phyloP scores from a whole-genome alignment of 306 rosid genomes.

The Delonix regia region DNA sequence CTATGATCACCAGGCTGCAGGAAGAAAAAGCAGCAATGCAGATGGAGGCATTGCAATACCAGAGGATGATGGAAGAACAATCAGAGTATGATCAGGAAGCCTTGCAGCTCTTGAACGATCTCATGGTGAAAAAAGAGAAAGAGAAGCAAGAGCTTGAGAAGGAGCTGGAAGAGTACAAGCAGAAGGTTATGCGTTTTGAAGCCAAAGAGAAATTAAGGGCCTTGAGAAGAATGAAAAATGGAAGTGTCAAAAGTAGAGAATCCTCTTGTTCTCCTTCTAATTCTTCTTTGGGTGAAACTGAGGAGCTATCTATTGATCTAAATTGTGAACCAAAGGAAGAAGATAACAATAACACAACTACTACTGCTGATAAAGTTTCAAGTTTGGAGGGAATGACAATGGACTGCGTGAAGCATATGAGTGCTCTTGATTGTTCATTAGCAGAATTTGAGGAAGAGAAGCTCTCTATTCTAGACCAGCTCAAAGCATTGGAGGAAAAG shows the following conservation, averaged over 20 bases:
- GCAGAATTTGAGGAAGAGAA: conserved; percentile 77
- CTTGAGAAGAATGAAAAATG: conserved; percentile 60
- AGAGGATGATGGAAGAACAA: conserved; percentile 94
- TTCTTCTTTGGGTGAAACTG: conserved; percentile 48
- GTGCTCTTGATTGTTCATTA: conserved; percentile 63
- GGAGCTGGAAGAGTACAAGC: conserved; percentile 62
- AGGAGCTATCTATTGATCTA: conserved; percentile 65
- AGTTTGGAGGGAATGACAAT: conserved; percentile 69
- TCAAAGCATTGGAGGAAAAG: conserved; percentile 73
- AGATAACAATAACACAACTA: conserved; percentile 40
- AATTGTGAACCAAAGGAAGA: conserved; percentile 50
- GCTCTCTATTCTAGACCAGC: conserved; percentile 70
- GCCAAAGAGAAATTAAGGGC: conserved; percentile 57
- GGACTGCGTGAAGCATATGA: conserved; percentile 63
- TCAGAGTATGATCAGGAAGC: conserved; percentile 90
- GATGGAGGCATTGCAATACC: conserved; percentile 91
- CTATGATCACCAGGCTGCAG: conserved; percentile 89
- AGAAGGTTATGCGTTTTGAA: conserved; percentile 63
- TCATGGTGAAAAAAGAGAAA: conserved; percentile 72
- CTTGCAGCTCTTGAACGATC: conserved; percentile 76
- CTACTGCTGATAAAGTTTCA: conserved; percentile 38
- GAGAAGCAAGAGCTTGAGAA: conserved; percentile 80
- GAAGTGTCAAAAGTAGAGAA: conserved; percentile 58
- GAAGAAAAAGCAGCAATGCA: conserved; percentile 90
- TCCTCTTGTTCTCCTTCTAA: conserved; percentile 60